Evolutionary conservation across 2,329 filamentous ascomycete species (phyloP).

Genomic region (Paraconiothyrium brasiliense): DNA sequence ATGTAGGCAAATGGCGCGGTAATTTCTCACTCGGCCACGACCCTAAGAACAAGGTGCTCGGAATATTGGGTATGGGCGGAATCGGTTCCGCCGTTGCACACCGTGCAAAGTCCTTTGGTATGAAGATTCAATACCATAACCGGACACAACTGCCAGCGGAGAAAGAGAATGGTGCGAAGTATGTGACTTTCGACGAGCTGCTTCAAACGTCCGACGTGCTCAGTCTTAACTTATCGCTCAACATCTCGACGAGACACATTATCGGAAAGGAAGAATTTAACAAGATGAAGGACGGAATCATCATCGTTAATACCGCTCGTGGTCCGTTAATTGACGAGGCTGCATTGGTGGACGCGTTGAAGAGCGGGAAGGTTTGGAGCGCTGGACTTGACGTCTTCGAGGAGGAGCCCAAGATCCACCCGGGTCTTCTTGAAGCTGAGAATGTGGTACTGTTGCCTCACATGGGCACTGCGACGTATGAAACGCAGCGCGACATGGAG

Average conservation of each 20-base stretch:
- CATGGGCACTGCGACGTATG: slow-evolving; percentile 67
- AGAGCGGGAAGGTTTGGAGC: slow-evolving; percentile 63
- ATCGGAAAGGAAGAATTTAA: slow-evolving; percentile 61
- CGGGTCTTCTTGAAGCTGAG: slow-evolving; percentile 59
- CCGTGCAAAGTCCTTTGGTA: slow-evolving; percentile 64
- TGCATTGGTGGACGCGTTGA: slow-evolving; percentile 63
- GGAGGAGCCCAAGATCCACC: slow-evolving; percentile 64
- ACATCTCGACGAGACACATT: slow-evolving; percentile 61
- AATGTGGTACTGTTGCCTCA: slow-evolving; percentile 67
- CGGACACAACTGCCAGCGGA: slow-evolving; percentile 50
- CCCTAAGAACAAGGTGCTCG: slow-evolving; percentile 62
- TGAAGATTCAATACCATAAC: slow-evolving; percentile 69
- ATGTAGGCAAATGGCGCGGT: slow-evolving; percentile 55
- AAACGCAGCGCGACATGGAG: slow-evolving; percentile 69
- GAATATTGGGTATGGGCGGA: slow-evolving; percentile 69
- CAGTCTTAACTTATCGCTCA: slow-evolving; percentile 64
- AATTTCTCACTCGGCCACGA: slow-evolving; percentile 61
- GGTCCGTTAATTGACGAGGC: slow-evolving; percentile 67
- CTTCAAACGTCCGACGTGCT: slow-evolving; percentile 64
- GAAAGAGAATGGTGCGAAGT: slow-evolving; percentile 58
- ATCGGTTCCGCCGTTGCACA: slow-evolving; percentile 63
- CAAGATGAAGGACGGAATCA: slow-evolving; percentile 64
- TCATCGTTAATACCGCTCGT: slow-evolving; percentile 67
- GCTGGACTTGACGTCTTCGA: slow-evolving; percentile 68
- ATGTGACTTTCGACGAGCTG: slow-evolving; percentile 66